Base-by-base conservation (phyloP, 177 flowering plant species). In the Vitis hybrid region DNA sequence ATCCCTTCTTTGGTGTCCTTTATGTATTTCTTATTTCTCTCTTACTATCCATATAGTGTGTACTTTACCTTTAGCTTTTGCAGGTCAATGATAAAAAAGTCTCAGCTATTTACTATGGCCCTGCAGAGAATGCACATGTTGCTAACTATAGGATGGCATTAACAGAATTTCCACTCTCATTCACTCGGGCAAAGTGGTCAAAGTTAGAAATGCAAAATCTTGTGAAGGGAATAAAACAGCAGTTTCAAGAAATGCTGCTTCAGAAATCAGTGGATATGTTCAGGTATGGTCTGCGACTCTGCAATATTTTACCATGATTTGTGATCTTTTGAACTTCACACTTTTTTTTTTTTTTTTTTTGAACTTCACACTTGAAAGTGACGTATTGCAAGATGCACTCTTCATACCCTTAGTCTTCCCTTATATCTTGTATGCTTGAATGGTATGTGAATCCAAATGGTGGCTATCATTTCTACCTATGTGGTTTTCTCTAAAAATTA, bases 111-210 rank as follows among this genome's bases (percentile, higher is more conserved):
- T 66, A 5, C 62, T 78, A 68, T 78, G 98, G 98, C 11, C 99
- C 97, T 49, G 78, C 57, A 51, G 97, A 95, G 73, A 93, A 95
- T 81, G 75, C 86, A 66, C 90, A 87, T 75, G 98, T 86, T 73
- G 82, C 86, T 26, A 79, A 76, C 26, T 93, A 86, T 68, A 88
- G 78, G 73, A 70, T 74, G 76, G 91, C 86, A 50, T 51, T 88
- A 80, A 18, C 67, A 50, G 83, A 75, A 59, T 88, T 72, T 80
- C 90, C 96, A 2, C 72, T 76, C 56, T 63, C 81, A 53, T 50
- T 91, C 15, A 67, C 56, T 12, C 76, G 84, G 16, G 79, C 77
- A 49, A 84, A 72, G 68, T 95, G 99, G 99, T 82, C 93, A 45
- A 66, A 79, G 56, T 74, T 53, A 49, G 99, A 91, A 69, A 86